phyloP scores from a whole-genome alignment of 805 yeast species.

The Zygoascus biomembranicola region DNA sequence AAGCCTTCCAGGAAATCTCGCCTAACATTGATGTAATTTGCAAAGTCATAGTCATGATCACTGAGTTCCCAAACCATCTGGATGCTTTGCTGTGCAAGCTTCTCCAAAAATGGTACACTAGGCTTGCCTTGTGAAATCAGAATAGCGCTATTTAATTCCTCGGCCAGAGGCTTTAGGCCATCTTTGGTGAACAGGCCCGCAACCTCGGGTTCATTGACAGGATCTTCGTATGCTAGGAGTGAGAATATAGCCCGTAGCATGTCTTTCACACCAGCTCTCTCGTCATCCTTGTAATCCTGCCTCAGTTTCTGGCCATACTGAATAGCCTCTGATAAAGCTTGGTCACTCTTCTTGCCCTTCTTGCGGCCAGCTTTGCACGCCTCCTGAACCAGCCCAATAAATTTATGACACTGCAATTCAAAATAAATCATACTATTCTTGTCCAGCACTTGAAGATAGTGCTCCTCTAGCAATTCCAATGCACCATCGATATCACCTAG shows the following conservation, averaged over 20 bases:
- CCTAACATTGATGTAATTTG: conserved; percentile 36
- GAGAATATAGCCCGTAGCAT: conserved; percentile 41
- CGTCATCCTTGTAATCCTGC: conserved; percentile 22
- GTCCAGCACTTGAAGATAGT: conserved; percentile 34
- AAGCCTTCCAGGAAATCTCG: conserved; percentile 34
- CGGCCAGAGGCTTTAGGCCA: conserved; percentile 34
- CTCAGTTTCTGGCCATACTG: conserved; percentile 34
- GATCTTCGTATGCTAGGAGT: conserved; percentile 46
- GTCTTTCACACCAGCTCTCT: conserved; percentile 29
- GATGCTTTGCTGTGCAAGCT: conserved; percentile 35
- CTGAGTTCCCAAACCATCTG: conserved; percentile 30
- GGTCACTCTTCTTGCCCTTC: conserved; percentile 1
- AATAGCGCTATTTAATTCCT: conserved; percentile 37
- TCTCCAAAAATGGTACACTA: conserved; percentile 37
- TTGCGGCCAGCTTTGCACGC: not conserved
- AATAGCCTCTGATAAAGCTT: conserved; percentile 30
- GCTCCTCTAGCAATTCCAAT: conserved; percentile 30
- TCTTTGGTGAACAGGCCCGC: conserved; percentile 31
- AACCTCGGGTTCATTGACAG: conserved; percentile 29
- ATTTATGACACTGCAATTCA: conserved; percentile 36
- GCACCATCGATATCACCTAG: conserved; percentile 41
- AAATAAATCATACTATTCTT: conserved; percentile 31
- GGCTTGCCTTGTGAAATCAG: conserved; percentile 37
- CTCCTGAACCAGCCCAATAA: conserved; percentile 32
- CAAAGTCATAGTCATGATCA: conserved; percentile 26